phyloP scores from a whole-genome alignment of 345 rosid species.

The Citrus sp. region DNA sequence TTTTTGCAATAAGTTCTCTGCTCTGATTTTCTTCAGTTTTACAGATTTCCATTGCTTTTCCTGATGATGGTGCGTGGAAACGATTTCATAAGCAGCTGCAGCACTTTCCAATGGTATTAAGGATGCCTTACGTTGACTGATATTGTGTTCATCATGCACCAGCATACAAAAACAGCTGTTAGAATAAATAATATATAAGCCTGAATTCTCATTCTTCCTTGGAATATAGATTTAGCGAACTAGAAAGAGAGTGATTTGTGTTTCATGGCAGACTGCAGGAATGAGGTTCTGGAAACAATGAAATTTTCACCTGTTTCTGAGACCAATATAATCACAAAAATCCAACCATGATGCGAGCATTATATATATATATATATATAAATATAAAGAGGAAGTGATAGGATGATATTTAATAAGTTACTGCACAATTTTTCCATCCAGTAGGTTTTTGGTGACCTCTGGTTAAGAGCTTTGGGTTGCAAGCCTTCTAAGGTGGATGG shows the following conservation, averaged over 20 bases:
- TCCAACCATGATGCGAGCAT: neutral
- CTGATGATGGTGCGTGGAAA: conserved; percentile 99
- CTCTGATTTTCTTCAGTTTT: conserved; percentile 16
- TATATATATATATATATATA: neutral
- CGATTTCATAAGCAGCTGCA: conserved; percentile 95
- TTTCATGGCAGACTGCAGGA: neutral
- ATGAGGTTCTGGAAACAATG: neutral
- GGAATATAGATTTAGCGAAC: neutral
- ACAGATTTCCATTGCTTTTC: conserved; percentile 97
- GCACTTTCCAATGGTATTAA: conserved; percentile 82
- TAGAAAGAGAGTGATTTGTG: neutral
- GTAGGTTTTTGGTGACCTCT: neutral
- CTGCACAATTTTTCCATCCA: neutral
- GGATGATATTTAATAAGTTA: neutral
- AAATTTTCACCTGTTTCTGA: neutral
- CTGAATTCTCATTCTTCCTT: neutral
- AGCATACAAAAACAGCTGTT: neutral
- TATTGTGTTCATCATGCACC: neutral
- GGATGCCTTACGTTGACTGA: conserved; percentile 2
- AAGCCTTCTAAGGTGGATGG: neutral
- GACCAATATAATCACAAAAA: neutral
- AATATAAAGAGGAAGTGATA: neutral
- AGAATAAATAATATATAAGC: neutral
- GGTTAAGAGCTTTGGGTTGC: neutral
- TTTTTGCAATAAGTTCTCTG: neutral